A percentile compares a stretch with the other conserved stretches of the same genome.
phyloP scores from a whole-genome alignment of 495 filamentous ascomycete genomes.

The Lophium mytilinum region DNA sequence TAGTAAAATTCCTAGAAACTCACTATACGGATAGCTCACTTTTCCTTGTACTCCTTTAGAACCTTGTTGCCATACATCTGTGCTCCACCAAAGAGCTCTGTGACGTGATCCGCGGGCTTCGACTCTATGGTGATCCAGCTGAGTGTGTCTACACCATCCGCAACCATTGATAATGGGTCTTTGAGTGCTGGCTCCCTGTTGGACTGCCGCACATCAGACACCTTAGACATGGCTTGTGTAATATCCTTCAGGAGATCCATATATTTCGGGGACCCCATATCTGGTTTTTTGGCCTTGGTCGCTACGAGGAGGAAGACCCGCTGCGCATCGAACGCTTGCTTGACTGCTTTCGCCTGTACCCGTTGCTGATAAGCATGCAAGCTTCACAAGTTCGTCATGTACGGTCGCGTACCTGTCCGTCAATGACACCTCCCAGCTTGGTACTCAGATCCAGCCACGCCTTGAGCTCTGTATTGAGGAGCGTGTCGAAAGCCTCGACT shows the following conservation, averaged over 20 bases:
- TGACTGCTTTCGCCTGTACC: conserved; percentile 50
- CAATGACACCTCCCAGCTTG: conserved; percentile 66
- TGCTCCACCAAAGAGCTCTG: conserved; percentile 66
- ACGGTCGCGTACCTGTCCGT: conserved; percentile 57
- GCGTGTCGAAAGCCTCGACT: conserved; percentile 75
- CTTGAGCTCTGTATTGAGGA: conserved; percentile 67
- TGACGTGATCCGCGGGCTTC: conserved; percentile 74
- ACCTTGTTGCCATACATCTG: conserved; percentile 91
- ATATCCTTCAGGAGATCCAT: conserved; percentile 77
- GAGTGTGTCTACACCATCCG: conserved; percentile 76
- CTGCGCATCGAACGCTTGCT: conserved; percentile 68
- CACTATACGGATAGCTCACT: conserved; percentile 47
- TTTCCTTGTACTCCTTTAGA: conserved; percentile 80
- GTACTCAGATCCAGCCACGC: conserved; percentile 72
- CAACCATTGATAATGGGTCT: conserved; percentile 75
- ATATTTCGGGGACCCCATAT: conserved; percentile 53
- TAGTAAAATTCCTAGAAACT: not conserved
- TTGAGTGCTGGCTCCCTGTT: conserved; percentile 63
- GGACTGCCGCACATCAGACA: conserved; percentile 68
- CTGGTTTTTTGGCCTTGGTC: conserved; percentile 87
- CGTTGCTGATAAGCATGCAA: not conserved
- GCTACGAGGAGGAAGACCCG: conserved; percentile 81
- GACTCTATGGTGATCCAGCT: conserved; percentile 75
- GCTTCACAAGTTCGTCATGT: not conserved
- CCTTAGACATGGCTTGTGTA: conserved; percentile 64